phyloP scores from a whole-genome alignment of 495 filamentous ascomycete genomes.

The Letharia lupina region DNA sequence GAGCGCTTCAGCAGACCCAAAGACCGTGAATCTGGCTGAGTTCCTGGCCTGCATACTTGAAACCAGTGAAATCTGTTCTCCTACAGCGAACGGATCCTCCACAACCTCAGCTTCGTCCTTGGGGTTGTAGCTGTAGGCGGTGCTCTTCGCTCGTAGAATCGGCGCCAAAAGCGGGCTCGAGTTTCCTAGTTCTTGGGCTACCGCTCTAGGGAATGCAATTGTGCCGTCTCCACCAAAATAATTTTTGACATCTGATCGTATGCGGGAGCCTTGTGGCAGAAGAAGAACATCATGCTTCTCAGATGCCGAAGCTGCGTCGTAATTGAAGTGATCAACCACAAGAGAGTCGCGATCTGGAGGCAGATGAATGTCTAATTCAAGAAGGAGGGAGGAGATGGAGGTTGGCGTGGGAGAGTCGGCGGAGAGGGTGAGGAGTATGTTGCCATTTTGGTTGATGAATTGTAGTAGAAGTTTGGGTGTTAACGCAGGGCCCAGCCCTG shows the following conservation, averaged over 20 bases:
- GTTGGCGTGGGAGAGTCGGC: slow-evolving; percentile 63
- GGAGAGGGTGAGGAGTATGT: slow-evolving; percentile 83
- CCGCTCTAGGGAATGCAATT: slow-evolving; percentile 71
- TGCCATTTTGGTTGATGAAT: slow-evolving; percentile 85
- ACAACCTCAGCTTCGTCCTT: slow-evolving; percentile 70
- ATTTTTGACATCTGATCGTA: slow-evolving; percentile 63
- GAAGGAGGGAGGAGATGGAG: slow-evolving; percentile 72
- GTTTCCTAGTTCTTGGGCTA: slow-evolving; percentile 73
- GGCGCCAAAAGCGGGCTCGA: slow-evolving; percentile 66
- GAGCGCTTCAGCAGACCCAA: slow-evolving; percentile 80
- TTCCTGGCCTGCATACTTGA: slow-evolving; percentile 85
- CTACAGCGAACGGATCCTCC: slow-evolving; percentile 77
- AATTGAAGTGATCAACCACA: slow-evolving; percentile 92
- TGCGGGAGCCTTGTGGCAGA: slow-evolving; percentile 51
- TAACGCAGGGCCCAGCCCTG: slow-evolving; percentile 79
- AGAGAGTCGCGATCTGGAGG: slow-evolving; percentile 74
- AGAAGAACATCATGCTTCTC: slow-evolving; percentile 88
- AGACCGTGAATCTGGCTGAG: slow-evolving; percentile 78
- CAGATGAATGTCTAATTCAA: slow-evolving; percentile 86
- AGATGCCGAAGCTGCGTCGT: slow-evolving; percentile 63
- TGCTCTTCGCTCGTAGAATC: slow-evolving; percentile 68
- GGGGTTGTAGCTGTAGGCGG: slow-evolving; percentile 88
- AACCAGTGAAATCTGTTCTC: slow-evolving; percentile 71
- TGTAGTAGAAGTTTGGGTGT: slow-evolving; percentile 81
- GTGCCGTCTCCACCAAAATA: slow-evolving; percentile 65